phyloP scores from a whole-genome alignment of 495 filamentous ascomycete species.

The Parachaetomium inaequale region DNA sequence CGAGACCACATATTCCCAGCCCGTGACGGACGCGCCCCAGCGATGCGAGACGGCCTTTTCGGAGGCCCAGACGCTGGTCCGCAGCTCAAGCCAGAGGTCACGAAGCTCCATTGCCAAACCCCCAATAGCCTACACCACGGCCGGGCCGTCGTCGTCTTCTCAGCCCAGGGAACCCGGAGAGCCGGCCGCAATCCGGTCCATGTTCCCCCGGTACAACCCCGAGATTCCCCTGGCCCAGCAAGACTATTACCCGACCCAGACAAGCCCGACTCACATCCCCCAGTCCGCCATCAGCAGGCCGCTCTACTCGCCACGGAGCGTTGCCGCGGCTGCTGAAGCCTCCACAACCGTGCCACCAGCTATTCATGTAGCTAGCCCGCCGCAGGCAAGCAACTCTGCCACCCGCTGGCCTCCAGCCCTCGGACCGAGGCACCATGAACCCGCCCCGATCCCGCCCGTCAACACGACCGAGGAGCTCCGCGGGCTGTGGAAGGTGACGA shows the following conservation, averaged over 20 bases:
- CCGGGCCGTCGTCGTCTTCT: conserved; percentile 23
- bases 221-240: conserved; percentile 65
- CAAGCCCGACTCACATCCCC: conserved; percentile 52
- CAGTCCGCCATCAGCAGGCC: conserved; percentile 53
- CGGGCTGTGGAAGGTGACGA: conserved; percentile 53
- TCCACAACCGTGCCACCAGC: neutral
- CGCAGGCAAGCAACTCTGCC: conserved; percentile 1
- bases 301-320: conserved; percentile 49
- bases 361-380: neutral
- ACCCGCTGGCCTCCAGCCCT: conserved; percentile 18
- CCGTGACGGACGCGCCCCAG: conserved; percentile 37
- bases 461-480: conserved; percentile 51
- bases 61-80: conserved; percentile 47
- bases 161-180: conserved; percentile 23
- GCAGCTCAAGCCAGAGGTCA: conserved; percentile 45
- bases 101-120: conserved; percentile 49
- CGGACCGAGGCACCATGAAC: conserved; percentile 34
- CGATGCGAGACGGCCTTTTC: conserved; percentile 50
- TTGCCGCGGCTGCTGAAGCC: conserved; percentile 24
- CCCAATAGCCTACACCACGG: conserved; percentile 34
- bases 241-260: conserved; percentile 61
- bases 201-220: conserved; percentile 80
- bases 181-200: conserved; percentile 48
- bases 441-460: conserved; percentile 42
- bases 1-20: conserved; percentile 26